Conservation (phyloP, 2,329 filamentous ascomycete genomes). For the Keithomyces neogunnii region DNA sequence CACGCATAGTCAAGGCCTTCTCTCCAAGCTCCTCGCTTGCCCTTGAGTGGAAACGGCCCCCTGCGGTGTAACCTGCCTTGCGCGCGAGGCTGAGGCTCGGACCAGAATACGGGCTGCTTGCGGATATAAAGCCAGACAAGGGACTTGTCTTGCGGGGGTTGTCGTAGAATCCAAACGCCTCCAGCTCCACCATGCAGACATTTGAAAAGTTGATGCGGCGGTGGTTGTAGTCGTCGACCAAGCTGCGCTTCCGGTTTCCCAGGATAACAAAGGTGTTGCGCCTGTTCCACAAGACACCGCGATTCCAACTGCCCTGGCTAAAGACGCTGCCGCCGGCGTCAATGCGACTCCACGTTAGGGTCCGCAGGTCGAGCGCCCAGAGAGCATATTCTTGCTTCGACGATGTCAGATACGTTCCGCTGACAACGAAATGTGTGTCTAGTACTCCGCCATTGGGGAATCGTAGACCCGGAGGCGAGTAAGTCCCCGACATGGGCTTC, state of each 20-base stretch:
- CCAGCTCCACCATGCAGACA: constrained; percentile 91
- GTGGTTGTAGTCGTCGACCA: constrained; percentile 98
- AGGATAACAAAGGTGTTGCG: constrained; percentile 94
- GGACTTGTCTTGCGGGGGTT: constrained; percentile 76
- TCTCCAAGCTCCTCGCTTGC: constrained; percentile 82
- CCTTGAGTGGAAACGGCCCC: constrained; percentile 65
- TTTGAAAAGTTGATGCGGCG: constrained; percentile 96
- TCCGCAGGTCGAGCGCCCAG: constrained; percentile 86
- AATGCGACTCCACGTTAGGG: constrained; percentile 88
- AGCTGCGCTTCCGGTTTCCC: constrained; percentile 82
- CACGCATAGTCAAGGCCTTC: constrained; percentile 68
- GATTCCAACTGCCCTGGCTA: constrained; percentile 95
- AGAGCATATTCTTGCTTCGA: constrained; percentile 97
- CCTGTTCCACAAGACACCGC: constrained; percentile 85
- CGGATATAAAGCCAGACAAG: constrained; percentile 75
- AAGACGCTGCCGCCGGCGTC: constrained; percentile 93
- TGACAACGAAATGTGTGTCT: constrained; percentile 94
- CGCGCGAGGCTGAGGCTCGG: constrained; percentile 47
- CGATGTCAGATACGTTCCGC: constrained; percentile 92
- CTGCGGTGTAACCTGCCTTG: constrained; percentile 58
- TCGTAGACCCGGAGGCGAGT: constrained; percentile 82
- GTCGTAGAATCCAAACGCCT: constrained; percentile 95
- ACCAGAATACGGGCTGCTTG: constrained; percentile 60
- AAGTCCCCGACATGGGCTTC: constrained; percentile 77
- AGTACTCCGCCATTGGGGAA: constrained; percentile 96